phyloP scores from a whole-genome alignment of 805 yeast genomes.

The Kazachstania kunashirensis region DNA sequence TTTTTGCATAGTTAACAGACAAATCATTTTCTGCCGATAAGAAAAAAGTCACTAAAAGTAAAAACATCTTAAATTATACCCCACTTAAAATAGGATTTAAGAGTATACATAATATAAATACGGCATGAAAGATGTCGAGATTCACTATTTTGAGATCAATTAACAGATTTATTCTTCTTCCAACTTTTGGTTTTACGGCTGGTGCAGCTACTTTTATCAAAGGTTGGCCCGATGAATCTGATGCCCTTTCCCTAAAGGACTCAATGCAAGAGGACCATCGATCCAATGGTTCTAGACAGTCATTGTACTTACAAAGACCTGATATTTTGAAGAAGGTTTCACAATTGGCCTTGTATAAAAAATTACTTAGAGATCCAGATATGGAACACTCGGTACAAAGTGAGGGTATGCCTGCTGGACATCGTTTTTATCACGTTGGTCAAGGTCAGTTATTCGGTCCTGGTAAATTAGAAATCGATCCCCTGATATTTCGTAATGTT shows the following conservation, averaged over 20 bases:
- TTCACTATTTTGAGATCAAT: slow-evolving; percentile 1
- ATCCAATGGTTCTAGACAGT: slow-evolving; percentile 5
- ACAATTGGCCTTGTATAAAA: slow-evolving; percentile 10
- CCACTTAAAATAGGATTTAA: no score
- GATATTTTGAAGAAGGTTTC: slow-evolving; percentile 21
- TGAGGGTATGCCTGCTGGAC: slow-evolving; percentile 46
- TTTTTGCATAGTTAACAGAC: no score
- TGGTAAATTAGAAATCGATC: slow-evolving; percentile 63
- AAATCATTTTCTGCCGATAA: no score
- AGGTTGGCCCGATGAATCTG: slow-evolving; percentile 27
- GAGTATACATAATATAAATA: no score
- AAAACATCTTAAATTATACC: no score
- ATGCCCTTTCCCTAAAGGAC: slow-evolving; percentile 12
- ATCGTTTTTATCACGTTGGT: slow-evolving; percentile 54
- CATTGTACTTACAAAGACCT: slow-evolving; percentile 18
- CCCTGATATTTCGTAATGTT: slow-evolving; percentile 49
- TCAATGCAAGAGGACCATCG: slow-evolving; percentile 3
- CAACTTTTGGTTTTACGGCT: slow-evolving; percentile 23
- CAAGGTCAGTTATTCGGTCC: slow-evolving; percentile 65
- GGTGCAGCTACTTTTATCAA: slow-evolving; percentile 23
- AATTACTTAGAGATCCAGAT: slow-evolving; percentile 15
- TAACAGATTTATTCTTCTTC: slow-evolving; percentile 19
- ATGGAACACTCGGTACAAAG: slow-evolving; percentile 29
- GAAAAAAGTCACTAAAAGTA: no score
- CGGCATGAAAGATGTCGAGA: not conserved